Conservation (phyloP, 441 rosid genomes). For the Mallotus japonicus region DNA sequence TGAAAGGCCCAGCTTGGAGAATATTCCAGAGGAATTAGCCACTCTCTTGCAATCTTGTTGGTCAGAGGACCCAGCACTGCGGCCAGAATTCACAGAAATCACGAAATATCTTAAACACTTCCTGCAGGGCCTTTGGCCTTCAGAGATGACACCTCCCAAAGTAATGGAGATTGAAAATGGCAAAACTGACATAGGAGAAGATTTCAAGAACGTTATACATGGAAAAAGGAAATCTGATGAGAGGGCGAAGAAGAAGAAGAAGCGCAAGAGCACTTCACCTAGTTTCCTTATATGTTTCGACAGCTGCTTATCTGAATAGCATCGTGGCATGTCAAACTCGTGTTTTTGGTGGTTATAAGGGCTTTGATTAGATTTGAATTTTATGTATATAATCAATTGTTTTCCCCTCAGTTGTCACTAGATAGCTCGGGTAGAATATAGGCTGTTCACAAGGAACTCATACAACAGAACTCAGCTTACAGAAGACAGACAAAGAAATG, state of each 20-base stretch:
- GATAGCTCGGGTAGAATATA: background rate
- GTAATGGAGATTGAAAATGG: background rate
- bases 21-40: slow-evolving; percentile 37
- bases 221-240: slow-evolving; percentile 7
- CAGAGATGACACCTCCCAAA: slow-evolving; percentile 18
- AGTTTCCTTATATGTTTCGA: slow-evolving; percentile 22
- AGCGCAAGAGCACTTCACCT: background rate
- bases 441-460: background rate
- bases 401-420: background rate
- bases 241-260: slow-evolving; percentile 17
- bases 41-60: slow-evolving; percentile 56
- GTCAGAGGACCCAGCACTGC: slow-evolving; percentile 43
- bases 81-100: slow-evolving; percentile 60
- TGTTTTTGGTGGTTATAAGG: background rate
- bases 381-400: slow-evolving; percentile 6
- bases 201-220: slow-evolving; percentile 5
- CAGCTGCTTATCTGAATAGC: slow-evolving; percentile 24
- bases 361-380: background rate
- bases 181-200: background rate
- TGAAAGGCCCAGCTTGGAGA: slow-evolving; percentile 49
- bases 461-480: background rate
- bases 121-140: slow-evolving; percentile 23
- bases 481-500: background rate
- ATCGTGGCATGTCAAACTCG: background rate
- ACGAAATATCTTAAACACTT: slow-evolving; percentile 25